Conservation (phyloP, 192 early-diverging fungal genomes). For the Helicostylum pulchrum region DNA sequence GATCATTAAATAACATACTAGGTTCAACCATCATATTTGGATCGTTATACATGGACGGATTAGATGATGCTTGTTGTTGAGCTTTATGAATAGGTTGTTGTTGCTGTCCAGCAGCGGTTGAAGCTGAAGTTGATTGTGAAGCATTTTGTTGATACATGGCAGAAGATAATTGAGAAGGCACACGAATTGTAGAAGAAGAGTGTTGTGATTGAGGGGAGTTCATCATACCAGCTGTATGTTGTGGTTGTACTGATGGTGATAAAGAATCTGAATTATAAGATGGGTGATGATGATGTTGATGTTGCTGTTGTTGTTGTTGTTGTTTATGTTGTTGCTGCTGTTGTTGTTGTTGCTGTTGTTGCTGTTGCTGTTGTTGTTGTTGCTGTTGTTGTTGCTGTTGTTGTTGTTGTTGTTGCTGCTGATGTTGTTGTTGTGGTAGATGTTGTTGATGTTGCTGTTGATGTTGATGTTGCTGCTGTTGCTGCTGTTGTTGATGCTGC, state of each 20-base stretch:
- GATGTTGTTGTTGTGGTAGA: slow-evolving; percentile 17
- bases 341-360: not conserved
- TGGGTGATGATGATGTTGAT: not conserved
- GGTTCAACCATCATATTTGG: slow-evolving; percentile 21
- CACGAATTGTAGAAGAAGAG: slow-evolving; percentile 7
- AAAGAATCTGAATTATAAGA: not conserved
- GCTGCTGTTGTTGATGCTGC: slow-evolving; percentile 10
- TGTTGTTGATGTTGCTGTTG: slow-evolving; percentile 19
- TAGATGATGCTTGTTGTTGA: not conserved
- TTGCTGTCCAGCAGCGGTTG: slow-evolving; percentile 13
- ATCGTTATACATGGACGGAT: slow-evolving; percentile 12
- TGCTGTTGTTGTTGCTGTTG: not conserved
- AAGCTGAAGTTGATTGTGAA: not conserved
- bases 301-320: not conserved
- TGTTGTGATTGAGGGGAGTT: slow-evolving; percentile 10
- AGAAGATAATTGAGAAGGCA: slow-evolving; percentile 5
- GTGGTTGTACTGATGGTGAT: not conserved
- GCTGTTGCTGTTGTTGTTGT: not conserved
- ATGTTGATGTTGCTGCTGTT: slow-evolving; percentile 16
- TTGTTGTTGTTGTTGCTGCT: not conserved
- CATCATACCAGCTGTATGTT: slow-evolving; percentile 1
- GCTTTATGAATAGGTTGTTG: slow-evolving; percentile 2
- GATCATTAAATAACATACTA: slow-evolving; percentile 27
- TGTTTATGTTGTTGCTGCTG: not conserved
- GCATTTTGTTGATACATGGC: slow-evolving; percentile 1